These are phyloP conservation scores for Coprinopsis marcescibilis DNA, from an alignment of 768 basidiomycete genomes.

Conservation along the genomic window DNA sequence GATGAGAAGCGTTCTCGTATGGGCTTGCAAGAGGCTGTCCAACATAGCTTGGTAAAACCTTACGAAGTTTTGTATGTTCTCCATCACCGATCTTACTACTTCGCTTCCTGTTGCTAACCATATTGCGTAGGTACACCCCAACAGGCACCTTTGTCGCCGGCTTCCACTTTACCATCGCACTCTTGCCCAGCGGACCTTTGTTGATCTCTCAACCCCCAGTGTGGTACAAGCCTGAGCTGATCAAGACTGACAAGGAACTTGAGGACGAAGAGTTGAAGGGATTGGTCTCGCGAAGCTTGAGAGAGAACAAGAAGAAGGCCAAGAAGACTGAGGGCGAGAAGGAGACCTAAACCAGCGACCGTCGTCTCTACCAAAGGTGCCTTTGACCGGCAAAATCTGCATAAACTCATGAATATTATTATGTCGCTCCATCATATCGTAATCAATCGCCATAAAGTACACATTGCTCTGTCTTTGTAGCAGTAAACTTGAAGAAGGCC, in stretches of 20 bases:
- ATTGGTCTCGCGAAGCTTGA: slow-evolving; percentile 68
- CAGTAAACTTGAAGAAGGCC: too few relatives aligned
- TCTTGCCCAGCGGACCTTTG: slow-evolving; percentile 83
- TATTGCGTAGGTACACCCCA: slow-evolving; percentile 61
- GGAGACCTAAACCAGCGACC: too few relatives aligned
- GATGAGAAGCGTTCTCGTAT: slow-evolving; percentile 95
- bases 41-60: slow-evolving; percentile 89
- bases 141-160: slow-evolving; percentile 82
- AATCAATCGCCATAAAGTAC: too few relatives aligned
- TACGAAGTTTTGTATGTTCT: slow-evolving; percentile 85
- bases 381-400: too few relatives aligned
- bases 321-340: slow-evolving; percentile 47
- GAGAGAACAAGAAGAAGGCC: slow-evolving; percentile 85
- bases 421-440: not conserved
- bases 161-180: slow-evolving; percentile 96
- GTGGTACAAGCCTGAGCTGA: slow-evolving; percentile 91
- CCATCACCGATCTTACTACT: not conserved
- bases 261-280: slow-evolving; percentile 84
- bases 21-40: slow-evolving; percentile 93
- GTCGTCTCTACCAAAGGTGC: too few relatives aligned
- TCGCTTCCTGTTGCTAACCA: not conserved
- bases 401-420: too few relatives aligned
- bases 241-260: slow-evolving; percentile 86
- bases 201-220: slow-evolving; percentile 82
- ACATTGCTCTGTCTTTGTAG: not conserved